A percentile compares a stretch with the other conserved stretches of the same genome.
These are phyloP conservation scores for Cyclocybe cylindracea DNA, from an alignment of 768 basidiomycete genomes.

Conservation along the genomic window DNA sequence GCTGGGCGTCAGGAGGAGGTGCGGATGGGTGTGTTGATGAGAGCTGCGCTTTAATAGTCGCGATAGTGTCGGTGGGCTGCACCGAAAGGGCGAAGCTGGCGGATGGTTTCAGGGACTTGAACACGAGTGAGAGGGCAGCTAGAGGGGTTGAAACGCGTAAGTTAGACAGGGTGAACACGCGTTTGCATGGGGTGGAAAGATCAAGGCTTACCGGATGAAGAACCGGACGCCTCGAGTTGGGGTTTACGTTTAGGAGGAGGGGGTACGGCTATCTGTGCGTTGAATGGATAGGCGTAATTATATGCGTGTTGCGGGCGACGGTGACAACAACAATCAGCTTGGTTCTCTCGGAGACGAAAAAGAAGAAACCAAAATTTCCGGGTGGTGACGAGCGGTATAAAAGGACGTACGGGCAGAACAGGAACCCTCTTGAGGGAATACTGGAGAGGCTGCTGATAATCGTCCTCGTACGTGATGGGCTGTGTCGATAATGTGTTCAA, in stretches of 20 bases:
- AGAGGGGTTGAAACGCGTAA: conserved; percentile 9
- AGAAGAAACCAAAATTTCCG: neutral
- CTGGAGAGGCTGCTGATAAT: conserved; percentile 74
- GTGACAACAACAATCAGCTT: conserved; percentile 2
- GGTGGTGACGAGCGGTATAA: neutral
- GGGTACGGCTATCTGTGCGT: conserved; percentile 55
- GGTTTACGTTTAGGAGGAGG: conserved; percentile 56
- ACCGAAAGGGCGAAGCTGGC: conserved; percentile 72
- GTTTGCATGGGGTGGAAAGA: neutral
- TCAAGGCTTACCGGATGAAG: conserved; percentile 20
- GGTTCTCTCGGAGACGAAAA: too few species aligned
- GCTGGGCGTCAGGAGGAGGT: conserved; percentile 78
- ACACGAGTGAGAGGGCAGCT: conserved; percentile 66
- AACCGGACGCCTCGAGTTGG: conserved; percentile 20
- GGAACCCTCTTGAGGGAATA: conserved; percentile 71
- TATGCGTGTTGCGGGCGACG: too few species aligned
- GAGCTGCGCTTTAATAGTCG: conserved; percentile 76
- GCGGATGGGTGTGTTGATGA: conserved; percentile 58
- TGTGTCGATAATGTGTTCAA: conserved; percentile 64
- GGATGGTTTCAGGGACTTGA: conserved; percentile 93
- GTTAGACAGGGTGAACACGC: neutral
- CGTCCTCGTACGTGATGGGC: conserved; percentile 68
- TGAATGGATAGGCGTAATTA: too few species aligned
- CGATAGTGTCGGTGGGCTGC: conserved; percentile 81
- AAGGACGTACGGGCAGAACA: conserved; percentile 57